These are phyloP conservation scores for Pseudoperonospora humuli DNA, from an alignment of 352 stramenopile genomes.

Conservation along the genomic window DNA sequence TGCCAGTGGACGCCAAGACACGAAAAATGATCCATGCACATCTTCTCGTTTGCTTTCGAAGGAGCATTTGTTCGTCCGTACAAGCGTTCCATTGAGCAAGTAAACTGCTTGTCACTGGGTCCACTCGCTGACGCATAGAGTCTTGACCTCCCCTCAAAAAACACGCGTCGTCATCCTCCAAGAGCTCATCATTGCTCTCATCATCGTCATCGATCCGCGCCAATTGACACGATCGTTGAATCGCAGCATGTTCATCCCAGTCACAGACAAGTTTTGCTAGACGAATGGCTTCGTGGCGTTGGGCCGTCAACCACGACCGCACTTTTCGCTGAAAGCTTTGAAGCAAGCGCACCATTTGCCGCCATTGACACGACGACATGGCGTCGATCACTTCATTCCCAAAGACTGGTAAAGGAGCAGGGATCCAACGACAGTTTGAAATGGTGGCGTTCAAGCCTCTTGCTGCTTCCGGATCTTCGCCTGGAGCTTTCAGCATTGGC, in stretches of 20 bases:
- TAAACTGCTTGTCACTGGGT: constrained; percentile 15
- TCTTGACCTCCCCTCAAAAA: constrained; percentile 3
- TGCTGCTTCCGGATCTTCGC: constrained; percentile 12
- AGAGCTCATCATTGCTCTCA: constrained; percentile 19
- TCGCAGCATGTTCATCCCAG: constrained; percentile 27
- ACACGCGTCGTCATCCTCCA: constrained; percentile 20
- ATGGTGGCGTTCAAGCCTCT: constrained; percentile 36
- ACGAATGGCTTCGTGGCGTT: constrained; percentile 20
- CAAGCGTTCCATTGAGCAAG: constrained; percentile 39
- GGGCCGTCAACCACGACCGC: constrained; percentile 16
- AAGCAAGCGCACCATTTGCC: constrained; percentile 19
- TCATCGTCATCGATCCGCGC: constrained; percentile 25
- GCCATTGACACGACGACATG: constrained; percentile 27
- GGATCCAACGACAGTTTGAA: constrained; percentile 58
- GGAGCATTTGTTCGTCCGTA: constrained; percentile 60
- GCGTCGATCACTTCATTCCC: constrained; percentile 30
- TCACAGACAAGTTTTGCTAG: constrained; percentile 37
- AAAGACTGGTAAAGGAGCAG: constrained; percentile 53
- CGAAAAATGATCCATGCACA: constrained; percentile 81
- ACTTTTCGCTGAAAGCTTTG: constrained; percentile 33
- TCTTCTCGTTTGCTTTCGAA: constrained; percentile 56
- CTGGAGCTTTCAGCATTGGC: constrained; percentile 9
- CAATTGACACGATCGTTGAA: constrained; percentile 23
- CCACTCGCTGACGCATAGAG: background rate
- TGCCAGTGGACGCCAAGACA: constrained; percentile 62